Percentiles rank a stretch among this genome's conserved stretches.
phyloP scores from a whole-genome alignment of 106 monocot species.

The Acanthochlamys bracteata region DNA sequence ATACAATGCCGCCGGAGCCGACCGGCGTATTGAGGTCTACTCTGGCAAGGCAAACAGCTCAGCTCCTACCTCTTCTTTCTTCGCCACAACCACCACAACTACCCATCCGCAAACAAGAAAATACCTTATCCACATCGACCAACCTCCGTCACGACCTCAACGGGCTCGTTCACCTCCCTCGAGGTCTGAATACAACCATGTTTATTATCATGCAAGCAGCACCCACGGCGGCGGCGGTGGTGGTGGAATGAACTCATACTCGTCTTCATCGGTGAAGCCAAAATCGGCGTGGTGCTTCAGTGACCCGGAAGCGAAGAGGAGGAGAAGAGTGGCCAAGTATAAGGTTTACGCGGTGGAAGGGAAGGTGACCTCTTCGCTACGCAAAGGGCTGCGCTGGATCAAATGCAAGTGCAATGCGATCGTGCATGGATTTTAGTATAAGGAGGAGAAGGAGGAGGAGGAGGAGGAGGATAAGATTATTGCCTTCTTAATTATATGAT shows the following conservation, averaged over 20 bases:
- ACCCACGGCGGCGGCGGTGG: too few relatives aligned
- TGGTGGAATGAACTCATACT: background rate
- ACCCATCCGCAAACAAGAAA: background rate
- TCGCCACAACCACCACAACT: background rate
- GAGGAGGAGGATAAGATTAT: too few relatives aligned
- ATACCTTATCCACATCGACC: background rate
- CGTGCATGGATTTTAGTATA: slow-evolving; percentile 6
- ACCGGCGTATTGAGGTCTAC: slow-evolving; percentile 19
- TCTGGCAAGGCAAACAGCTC: slow-evolving; percentile 14
- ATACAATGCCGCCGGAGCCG: background rate
- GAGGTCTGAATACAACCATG: background rate
- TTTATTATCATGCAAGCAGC: background rate
- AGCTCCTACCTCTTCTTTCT: background rate
- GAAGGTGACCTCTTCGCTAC: slow-evolving; percentile 48
- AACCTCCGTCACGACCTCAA: background rate
- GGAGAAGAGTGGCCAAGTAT: slow-evolving; percentile 48
- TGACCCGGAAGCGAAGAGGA: slow-evolving; percentile 54
- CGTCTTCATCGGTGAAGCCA: background rate
- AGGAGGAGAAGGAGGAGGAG: background rate
- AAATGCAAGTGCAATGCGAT: slow-evolving; percentile 38
- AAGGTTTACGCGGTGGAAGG: slow-evolving; percentile 55
- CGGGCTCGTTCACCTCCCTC: background rate
- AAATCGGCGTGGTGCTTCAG: slow-evolving; percentile 33
- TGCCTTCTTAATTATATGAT: too few relatives aligned
- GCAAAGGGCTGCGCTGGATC: slow-evolving; percentile 40